Conservation (phyloP, 2,329 filamentous ascomycete genomes). For the Periconia macrospinosa region DNA sequence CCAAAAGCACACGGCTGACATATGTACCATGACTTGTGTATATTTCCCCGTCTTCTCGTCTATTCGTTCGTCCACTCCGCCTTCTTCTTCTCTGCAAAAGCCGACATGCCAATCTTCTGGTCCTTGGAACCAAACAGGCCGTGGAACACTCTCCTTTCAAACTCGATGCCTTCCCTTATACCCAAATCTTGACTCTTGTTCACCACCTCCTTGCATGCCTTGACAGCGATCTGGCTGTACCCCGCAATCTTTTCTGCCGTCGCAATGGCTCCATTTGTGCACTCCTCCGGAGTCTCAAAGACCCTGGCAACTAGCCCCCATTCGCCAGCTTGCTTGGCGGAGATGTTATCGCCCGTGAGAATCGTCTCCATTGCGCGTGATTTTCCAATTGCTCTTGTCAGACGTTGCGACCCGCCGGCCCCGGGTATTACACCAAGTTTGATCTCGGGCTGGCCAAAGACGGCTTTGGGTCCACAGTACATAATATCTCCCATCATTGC, state of each 20-base stretch:
- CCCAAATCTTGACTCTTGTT: constrained; percentile 96
- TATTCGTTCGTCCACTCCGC: constrained; percentile 85
- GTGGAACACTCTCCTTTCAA: constrained; percentile 91
- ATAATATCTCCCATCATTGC: constrained; percentile 97
- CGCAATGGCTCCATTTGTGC: constrained; percentile 78
- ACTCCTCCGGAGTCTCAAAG: constrained; percentile 77
- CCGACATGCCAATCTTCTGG: constrained; percentile 94
- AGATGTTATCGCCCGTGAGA: constrained; percentile 66
- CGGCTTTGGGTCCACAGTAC: constrained; percentile 83
- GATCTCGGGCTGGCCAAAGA: constrained; percentile 96
- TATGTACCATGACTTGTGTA: too few species aligned
- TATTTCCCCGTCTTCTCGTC: background rate
- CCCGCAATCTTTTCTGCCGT: constrained; percentile 88
- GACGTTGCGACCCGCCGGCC: constrained; percentile 84
- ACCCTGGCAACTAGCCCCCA: constrained; percentile 89
- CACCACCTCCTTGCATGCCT: constrained; percentile 95
- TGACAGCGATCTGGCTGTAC: constrained; percentile 82
- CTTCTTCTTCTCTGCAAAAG: constrained; percentile 94
- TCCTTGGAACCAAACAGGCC: constrained; percentile 89
- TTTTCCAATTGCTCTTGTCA: constrained; percentile 68
- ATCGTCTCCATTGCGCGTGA: constrained; percentile 51
- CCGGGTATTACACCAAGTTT: constrained; percentile 92
- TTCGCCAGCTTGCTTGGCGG: constrained; percentile 77
- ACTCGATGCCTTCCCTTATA: constrained; percentile 89
- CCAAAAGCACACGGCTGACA: too few species aligned